Conservation (phyloP, 2,329 filamentous ascomycete genomes). For the Parastagonospora nodorum region DNA sequence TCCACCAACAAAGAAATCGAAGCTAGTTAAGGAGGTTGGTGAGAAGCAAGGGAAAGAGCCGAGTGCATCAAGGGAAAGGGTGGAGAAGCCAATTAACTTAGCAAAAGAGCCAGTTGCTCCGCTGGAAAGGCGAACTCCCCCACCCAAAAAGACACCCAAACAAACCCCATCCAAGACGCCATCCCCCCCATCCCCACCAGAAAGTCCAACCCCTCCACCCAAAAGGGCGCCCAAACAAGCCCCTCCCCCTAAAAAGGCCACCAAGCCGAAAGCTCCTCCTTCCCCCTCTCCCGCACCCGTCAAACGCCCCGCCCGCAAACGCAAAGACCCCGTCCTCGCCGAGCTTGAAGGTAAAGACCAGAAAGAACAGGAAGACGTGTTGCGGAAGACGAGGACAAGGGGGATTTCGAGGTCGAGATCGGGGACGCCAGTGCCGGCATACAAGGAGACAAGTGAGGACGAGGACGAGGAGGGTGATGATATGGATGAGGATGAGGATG, state of each 20-base stretch:
- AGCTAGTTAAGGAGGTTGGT: too few relatives aligned
- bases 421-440: background rate
- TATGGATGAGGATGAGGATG: background rate
- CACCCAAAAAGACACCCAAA: too few relatives aligned
- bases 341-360: background rate
- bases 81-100: too few relatives aligned
- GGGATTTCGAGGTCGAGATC: background rate
- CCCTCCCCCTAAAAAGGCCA: background rate
- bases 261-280: background rate
- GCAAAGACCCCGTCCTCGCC: background rate
- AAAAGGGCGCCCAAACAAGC: background rate
- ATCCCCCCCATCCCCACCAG: too few relatives aligned
- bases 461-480: background rate
- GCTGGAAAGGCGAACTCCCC: too few relatives aligned
- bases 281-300: background rate
- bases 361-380: background rate
- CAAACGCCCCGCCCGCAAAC: background rate
- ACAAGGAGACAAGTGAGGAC: background rate
- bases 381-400: background rate
- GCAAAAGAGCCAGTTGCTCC: too few relatives aligned
- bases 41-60: too few relatives aligned
- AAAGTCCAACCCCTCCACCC: too few relatives aligned
- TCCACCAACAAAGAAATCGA: too few relatives aligned
- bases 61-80: too few relatives aligned
- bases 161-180: too few relatives aligned